Evolutionary conservation across 352 stramenopile species (phyloP).

Genomic region (Pilasporangium apinafurcum): DNA sequence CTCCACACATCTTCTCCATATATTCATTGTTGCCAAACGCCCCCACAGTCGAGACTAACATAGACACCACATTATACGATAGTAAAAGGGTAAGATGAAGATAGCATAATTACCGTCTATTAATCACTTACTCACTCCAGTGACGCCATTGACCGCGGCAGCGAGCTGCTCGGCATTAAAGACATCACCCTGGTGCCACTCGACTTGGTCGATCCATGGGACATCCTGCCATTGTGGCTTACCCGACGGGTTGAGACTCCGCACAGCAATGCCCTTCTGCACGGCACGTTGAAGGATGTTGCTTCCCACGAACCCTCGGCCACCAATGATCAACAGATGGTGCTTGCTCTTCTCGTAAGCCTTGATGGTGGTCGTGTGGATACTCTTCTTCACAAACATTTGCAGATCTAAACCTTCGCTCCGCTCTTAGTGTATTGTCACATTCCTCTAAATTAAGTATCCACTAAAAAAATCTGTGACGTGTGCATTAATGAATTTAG

Average conservation of each 20-base stretch:
- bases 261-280: constrained; percentile 83
- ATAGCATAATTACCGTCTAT: neutral
- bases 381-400: constrained; percentile 2
- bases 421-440: too few species aligned
- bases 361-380: constrained; percentile 25
- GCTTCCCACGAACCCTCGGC: constrained; percentile 87
- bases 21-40: constrained; percentile 85
- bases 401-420: too few species aligned
- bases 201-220: constrained; percentile 79
- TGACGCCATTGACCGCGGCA: constrained; percentile 66
- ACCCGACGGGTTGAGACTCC: constrained; percentile 79
- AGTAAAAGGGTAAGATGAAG: constrained; percentile 1
- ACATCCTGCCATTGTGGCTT: constrained; percentile 76
- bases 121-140: constrained; percentile 59
- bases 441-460: too few species aligned
- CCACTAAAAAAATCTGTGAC: too few species aligned
- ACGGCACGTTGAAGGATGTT: constrained; percentile 87
- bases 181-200: constrained; percentile 83
- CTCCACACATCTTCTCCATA: constrained; percentile 88
- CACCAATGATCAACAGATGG: constrained; percentile 78
- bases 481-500: too few species aligned
- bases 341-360: constrained; percentile 69
- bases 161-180: constrained; percentile 65
- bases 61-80: neutral
- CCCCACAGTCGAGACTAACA: constrained; percentile 78